phyloP scores from a whole-genome alignment of 2,329 filamentous ascomycete species.

The Truncatella angustata region DNA sequence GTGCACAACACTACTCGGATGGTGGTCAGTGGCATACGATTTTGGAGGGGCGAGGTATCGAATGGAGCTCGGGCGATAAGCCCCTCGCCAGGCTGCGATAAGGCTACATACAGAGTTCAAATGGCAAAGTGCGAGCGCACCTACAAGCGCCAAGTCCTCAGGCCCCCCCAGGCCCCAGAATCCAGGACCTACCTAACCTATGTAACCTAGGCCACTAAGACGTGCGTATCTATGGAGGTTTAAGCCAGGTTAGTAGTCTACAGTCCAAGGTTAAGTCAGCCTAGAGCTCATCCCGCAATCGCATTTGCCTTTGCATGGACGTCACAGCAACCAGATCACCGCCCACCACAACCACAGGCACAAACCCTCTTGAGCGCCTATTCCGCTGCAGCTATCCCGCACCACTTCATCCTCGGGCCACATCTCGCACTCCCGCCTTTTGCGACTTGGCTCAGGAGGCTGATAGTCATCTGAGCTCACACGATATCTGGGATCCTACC shows the following conservation, averaged over 20 bases:
- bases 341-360: not conserved
- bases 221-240: too few relatives aligned
- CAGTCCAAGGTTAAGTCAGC: too few relatives aligned
- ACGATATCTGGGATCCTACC: not conserved
- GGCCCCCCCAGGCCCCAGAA: not conserved
- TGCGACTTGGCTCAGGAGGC: not conserved
- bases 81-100: conserved; percentile 6
- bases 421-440: too few relatives aligned
- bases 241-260: too few relatives aligned
- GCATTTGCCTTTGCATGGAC: not conserved
- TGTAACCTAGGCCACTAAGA: too few relatives aligned
- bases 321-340: not conserved
- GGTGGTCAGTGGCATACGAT: too few relatives aligned
- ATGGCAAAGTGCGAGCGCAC: too few relatives aligned
- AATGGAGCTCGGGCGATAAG: conserved; percentile 3
- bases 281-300: too few relatives aligned
- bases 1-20: not conserved
- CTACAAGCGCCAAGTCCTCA: conserved; percentile 1
- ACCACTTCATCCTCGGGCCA: too few relatives aligned
- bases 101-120: too few relatives aligned
- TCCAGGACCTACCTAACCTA: not conserved
- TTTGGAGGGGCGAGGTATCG: not conserved
- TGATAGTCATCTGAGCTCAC: not conserved
- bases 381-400: not conserved
- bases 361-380: not conserved